A percentile compares a stretch with the other conserved stretches of the same genome.
These are phyloP conservation scores for Monosporascus sp. DNA, from an alignment of 2,329 filamentous ascomycete genomes.

Conservation along the genomic window DNA sequence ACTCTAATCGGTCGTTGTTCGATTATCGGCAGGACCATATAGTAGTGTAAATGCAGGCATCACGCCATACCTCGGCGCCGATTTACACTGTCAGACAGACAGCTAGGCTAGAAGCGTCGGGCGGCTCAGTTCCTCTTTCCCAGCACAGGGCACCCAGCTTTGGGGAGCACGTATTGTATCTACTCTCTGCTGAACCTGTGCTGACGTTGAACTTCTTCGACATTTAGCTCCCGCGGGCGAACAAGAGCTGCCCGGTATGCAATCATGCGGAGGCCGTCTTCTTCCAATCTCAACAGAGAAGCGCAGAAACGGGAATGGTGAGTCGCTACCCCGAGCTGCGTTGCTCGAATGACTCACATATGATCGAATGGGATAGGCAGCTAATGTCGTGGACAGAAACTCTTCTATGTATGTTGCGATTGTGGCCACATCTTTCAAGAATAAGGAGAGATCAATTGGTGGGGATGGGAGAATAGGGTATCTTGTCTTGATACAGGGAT, in stretches of 20 bases:
- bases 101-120: slow-evolving; percentile 3
- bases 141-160: slow-evolving; percentile 15
- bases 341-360: neutral
- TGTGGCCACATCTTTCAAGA: slow-evolving; percentile 83
- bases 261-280: slow-evolving; percentile 88
- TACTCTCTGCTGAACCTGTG: slow-evolving; percentile 23
- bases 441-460: slow-evolving; percentile 7
- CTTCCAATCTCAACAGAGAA: slow-evolving; percentile 98
- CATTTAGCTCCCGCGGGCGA: slow-evolving; percentile 80
- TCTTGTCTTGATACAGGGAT: neutral
- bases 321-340: slow-evolving; percentile 27
- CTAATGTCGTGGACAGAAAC: slow-evolving; percentile 52
- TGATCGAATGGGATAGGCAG: neutral
- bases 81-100: slow-evolving; percentile 5
- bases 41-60: neutral
- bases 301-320: slow-evolving; percentile 97
- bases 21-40: neutral
- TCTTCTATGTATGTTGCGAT: slow-evolving; percentile 89
- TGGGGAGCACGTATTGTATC: slow-evolving; percentile 17
- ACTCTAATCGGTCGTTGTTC: no score
- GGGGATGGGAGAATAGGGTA: no score
- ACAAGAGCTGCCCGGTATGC: slow-evolving; percentile 80
- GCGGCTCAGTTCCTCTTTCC: slow-evolving; percentile 2
- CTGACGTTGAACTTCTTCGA: slow-evolving; percentile 32
- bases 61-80: neutral